Base-by-base conservation (phyloP, 2,329 filamentous ascomycete species). In the Fusarium luffae region DNA sequence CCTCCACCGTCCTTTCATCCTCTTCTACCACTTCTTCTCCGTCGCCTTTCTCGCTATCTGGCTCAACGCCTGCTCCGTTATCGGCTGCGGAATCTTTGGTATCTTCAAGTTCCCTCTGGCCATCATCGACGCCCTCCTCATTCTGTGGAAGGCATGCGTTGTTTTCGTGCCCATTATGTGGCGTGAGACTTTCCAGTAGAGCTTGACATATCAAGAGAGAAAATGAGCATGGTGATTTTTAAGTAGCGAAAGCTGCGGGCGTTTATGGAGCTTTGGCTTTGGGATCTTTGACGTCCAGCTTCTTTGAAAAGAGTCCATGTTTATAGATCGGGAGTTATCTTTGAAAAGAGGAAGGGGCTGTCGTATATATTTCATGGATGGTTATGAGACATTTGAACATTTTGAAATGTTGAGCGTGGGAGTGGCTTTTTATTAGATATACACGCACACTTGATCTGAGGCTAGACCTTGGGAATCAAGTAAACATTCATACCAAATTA, bases 11-110 rank as follows among this genome's bases (percentile, higher is more conserved):
- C 96, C 96, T 0, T 80, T 90, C 54, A 86, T 94, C 41, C 88
- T 99, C 41, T 90, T 96, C 73, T 92, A 92, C 78, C 96, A 99
- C 81, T 99, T 99, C 83, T 99, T 98, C 82, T 88, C 90, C 28
- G 96, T 99, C 32, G 96, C 96, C 4, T 89, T 98, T 72, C 87
- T 97, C 70, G 90, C 91, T 27, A 93, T 98, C 70, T 97, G 92
- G 91, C 76, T 90, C 66, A 82, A 85, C 64, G 76, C 76, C 7
- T 73, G 80, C 44, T 77, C 79, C 11, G 76, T 83, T 57, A 63
- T 84, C 25, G 78, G 79, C 28, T 78, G 79, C 41, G 73, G 73
- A 56, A 70, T 77, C 16, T 59, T 74, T 8, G 69, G 83, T 85
- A 64, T 80, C 77, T 76, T 85, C 76, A 81, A 80, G 72, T 67